A percentile compares a stretch with the other conserved stretches of the same genome.
phyloP scores from a whole-genome alignment of 2,329 filamentous ascomycete species.

The Penicillium sclerotigenum region DNA sequence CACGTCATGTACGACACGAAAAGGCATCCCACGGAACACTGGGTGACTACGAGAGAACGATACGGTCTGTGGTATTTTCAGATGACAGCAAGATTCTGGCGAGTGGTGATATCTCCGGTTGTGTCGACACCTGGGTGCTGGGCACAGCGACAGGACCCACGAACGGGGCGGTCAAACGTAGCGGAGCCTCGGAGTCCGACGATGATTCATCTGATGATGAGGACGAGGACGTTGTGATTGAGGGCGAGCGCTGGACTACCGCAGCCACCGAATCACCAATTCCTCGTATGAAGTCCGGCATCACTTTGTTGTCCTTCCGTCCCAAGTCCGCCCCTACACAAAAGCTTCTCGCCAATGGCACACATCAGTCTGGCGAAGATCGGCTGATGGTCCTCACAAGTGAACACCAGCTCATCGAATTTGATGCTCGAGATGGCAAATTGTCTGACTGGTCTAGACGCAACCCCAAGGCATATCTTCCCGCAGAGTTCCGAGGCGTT shows the following conservation, averaged over 20 bases:
- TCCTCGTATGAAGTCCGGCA: slow-evolving; percentile 63
- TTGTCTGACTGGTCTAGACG: slow-evolving; percentile 82
- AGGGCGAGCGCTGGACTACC: slow-evolving; percentile 68
- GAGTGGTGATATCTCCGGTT: slow-evolving; percentile 76
- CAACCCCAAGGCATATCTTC: slow-evolving; percentile 73
- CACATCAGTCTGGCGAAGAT: slow-evolving; percentile 52
- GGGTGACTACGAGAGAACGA: slow-evolving; percentile 71
- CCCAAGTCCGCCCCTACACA: slow-evolving; percentile 30
- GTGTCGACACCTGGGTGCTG: slow-evolving; percentile 81
- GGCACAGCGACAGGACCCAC: slow-evolving; percentile 47
- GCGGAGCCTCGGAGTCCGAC: slow-evolving; percentile 48
- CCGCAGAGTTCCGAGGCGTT: slow-evolving; percentile 68
- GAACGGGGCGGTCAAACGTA: slow-evolving; percentile 36
- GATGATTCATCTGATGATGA: slow-evolving; percentile 51
- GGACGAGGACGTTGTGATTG: slow-evolving; percentile 47
- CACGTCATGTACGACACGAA: slow-evolving; percentile 36
- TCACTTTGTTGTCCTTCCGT: slow-evolving; percentile 67
- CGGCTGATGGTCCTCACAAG: slow-evolving; percentile 61
- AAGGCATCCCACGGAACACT: slow-evolving; percentile 62
- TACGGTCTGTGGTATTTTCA: slow-evolving; percentile 74
- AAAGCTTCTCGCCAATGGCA: slow-evolving; percentile 24
- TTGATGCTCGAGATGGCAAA: slow-evolving; percentile 72
- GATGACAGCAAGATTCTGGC: slow-evolving; percentile 75
- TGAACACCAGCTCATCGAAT: slow-evolving; percentile 68
- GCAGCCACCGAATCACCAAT: slow-evolving; percentile 69